phyloP scores from a whole-genome alignment of 2,329 filamentous ascomycete genomes.

The Scortechinia acanthostroma region DNA sequence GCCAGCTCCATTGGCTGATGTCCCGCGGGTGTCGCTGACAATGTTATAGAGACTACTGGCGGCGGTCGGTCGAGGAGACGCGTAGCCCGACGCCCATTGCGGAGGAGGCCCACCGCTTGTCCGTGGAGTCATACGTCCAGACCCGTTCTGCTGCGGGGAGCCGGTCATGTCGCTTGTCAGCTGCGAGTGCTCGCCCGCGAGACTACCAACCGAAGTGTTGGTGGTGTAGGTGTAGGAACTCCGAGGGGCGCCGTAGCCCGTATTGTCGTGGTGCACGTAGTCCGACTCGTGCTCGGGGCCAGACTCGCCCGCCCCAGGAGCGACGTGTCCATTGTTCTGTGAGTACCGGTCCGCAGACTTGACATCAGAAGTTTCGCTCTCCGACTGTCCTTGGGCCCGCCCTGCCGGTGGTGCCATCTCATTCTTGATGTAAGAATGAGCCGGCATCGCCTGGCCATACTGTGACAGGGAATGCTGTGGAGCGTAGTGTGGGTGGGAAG shows the following conservation, averaged over 20 bases:
- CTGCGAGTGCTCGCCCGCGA: background rate
- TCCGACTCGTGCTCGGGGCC: background rate
- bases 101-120: background rate
- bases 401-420: background rate
- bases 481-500: background rate
- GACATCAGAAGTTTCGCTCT: background rate
- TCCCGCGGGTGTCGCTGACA: slow-evolving; percentile 1
- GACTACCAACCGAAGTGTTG: background rate
- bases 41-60: background rate
- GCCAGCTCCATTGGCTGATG: background rate
- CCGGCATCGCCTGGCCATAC: background rate
- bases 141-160: background rate
- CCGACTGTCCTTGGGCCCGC: background rate
- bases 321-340: background rate
- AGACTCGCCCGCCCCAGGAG: too few relatives aligned
- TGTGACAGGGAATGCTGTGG: background rate
- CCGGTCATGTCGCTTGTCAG: background rate
- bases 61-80: background rate
- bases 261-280: background rate
- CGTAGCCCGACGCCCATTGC: background rate
- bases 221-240: background rate
- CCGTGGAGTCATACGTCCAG: background rate
- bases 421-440: background rate
- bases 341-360: background rate
- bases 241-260: background rate